Conservation (phyloP, 2,329 filamentous ascomycete species). For the Cryphonectria naterciae region DNA sequence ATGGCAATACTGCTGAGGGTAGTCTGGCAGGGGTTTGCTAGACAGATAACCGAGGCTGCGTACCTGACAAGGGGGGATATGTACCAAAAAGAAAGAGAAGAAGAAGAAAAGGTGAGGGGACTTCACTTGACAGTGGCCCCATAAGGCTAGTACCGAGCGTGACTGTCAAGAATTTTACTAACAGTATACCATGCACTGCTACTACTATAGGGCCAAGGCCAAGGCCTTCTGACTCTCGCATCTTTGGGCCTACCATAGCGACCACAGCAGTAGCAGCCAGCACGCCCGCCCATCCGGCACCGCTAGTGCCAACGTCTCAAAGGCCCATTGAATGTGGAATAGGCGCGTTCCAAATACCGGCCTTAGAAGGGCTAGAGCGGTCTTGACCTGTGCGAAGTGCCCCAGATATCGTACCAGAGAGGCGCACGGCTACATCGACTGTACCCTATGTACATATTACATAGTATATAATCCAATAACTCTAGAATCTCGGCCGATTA, state of each 20-base stretch:
- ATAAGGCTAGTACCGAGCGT: neutral
- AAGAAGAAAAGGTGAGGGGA: neutral
- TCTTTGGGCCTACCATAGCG: neutral
- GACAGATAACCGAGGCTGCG: conserved; percentile 9
- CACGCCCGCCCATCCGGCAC: neutral
- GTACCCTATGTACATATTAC: neutral
- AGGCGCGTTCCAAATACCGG: conserved; percentile 1
- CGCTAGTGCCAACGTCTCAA: conserved; percentile 5
- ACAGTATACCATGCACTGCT: neutral
- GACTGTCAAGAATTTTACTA: neutral
- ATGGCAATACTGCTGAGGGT: neutral
- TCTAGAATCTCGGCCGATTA: neutral
- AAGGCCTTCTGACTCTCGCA: neutral
- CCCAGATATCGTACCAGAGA: conserved; percentile 1
- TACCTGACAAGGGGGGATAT: neutral
- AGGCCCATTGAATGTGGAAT: neutral
- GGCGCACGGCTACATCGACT: conserved; percentile 2
- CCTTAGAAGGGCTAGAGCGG: neutral
- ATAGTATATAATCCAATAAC: neutral
- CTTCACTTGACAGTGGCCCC: neutral
- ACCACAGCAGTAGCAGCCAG: neutral
- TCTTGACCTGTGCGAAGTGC: neutral
- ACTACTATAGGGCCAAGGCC: neutral
- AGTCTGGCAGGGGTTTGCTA: conserved; percentile 2
- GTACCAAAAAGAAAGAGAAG: neutral